Conservation (phyloP, 495 filamentous ascomycete species). For the Pyrenopolyporus hunteri region DNA sequence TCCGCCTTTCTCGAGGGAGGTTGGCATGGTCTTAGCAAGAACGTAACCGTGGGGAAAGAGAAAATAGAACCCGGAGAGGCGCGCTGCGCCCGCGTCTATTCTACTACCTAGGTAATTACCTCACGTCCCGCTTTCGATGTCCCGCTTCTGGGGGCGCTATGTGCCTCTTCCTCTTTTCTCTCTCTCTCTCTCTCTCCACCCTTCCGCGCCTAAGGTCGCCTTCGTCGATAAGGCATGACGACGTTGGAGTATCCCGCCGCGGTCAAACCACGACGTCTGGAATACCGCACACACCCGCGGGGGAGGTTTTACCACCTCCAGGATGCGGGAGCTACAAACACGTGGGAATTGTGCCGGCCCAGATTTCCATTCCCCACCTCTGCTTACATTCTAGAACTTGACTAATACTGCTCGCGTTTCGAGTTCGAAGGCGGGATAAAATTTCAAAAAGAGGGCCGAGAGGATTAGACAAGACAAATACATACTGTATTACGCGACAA, state of each 20-base stretch:
- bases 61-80: slow-evolving; percentile 11
- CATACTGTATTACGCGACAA: slow-evolving; percentile 1
- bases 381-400: slow-evolving; percentile 9
- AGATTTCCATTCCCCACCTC: neutral
- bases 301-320: slow-evolving; percentile 8
- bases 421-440: too few species aligned
- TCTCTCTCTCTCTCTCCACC: neutral
- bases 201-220: slow-evolving; percentile 1
- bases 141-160: too few species aligned
- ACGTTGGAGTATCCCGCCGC: neutral
- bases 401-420: too few species aligned
- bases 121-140: too few species aligned
- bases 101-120: neutral
- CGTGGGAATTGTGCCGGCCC: slow-evolving; percentile 10
- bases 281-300: neutral
- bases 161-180: slow-evolving; percentile 1
- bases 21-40: too few species aligned
- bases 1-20: too few species aligned
- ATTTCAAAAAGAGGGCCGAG: too few species aligned
- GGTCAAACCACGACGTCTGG: slow-evolving; percentile 5
- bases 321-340: neutral
- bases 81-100: slow-evolving; percentile 36
- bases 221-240: neutral
- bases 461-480: too few species aligned
- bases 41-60: slow-evolving; percentile 18